These are phyloP conservation scores for Geotrichum candidum DNA, from an alignment of 1,139 yeast genomes.

Conservation along the genomic window DNA sequence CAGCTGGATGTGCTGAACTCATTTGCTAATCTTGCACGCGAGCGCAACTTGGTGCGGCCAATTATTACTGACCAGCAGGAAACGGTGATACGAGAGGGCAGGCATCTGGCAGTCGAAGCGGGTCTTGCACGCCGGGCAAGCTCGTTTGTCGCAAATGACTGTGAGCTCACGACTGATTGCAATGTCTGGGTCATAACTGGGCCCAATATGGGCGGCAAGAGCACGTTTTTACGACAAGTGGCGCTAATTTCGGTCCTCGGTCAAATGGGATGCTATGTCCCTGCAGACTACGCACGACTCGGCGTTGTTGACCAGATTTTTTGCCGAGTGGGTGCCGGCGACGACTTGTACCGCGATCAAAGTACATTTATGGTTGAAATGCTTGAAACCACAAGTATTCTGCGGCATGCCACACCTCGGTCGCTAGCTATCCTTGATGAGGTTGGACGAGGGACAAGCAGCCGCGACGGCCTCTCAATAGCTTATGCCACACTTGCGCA, in stretches of 20 bases:
- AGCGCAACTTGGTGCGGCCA: slow-evolving; percentile 62
- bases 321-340: slow-evolving; percentile 86
- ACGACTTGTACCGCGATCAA: slow-evolving; percentile 76
- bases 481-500: slow-evolving; percentile 75
- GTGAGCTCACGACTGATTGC: slow-evolving; percentile 37
- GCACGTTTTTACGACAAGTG: slow-evolving; percentile 81
- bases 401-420: slow-evolving; percentile 64
- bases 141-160: slow-evolving; percentile 63
- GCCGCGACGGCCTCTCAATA: slow-evolving; percentile 81
- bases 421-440: slow-evolving; percentile 91
- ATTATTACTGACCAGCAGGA: slow-evolving; percentile 44
- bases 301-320: slow-evolving; percentile 83
- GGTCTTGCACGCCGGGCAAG: slow-evolving; percentile 45
- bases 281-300: slow-evolving; percentile 64
- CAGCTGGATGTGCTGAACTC: slow-evolving; percentile 67
- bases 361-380: slow-evolving; percentile 97
- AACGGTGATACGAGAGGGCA: slow-evolving; percentile 44
- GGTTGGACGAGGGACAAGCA: slow-evolving; percentile 94
- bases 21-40: slow-evolving; percentile 64
- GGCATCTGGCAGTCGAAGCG: slow-evolving; percentile 87
- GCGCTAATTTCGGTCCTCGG: slow-evolving; percentile 84
- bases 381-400: slow-evolving; percentile 85
- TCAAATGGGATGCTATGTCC: slow-evolving; percentile 86
- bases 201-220: slow-evolving; percentile 97
- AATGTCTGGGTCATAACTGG: slow-evolving; percentile 77